Evolutionary conservation across 352 stramenopile species (phyloP), one percentile per base, ranked within the genome.

Genomic region (Pilasporangium apinafurcum): DNA sequence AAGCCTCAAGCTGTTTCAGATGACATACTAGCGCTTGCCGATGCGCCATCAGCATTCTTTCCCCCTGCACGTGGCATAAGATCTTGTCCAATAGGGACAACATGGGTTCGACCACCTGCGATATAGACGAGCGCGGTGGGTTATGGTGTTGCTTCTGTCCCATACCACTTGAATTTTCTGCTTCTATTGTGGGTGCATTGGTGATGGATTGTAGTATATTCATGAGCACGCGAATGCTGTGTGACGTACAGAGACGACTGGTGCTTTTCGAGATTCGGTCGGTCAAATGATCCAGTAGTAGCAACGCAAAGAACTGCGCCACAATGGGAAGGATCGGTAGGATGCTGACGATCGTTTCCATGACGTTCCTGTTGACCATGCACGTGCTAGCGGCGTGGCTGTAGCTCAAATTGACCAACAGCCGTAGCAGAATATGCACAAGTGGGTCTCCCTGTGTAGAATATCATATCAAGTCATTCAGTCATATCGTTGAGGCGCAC

Each of bases 351-450:
- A 60, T 30, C 12, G 37, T 41, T 27, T 56, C 44, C 10, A 35
- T 27, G 3, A 48, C 29, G n/a, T 26, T 28, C 9, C n/a, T 28
- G 9, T 29, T 28, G 20, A 53, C 27, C 17, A 61, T 43, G 22
- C 41, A 30, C 13, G 38, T 26, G 5, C 18, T 16, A 8, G 44
- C 45, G 13, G 9, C 14, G 12, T 25, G 8, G 14, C 43, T 56
- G 27, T 34, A 41, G 41, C 51, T 60, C 28, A 65, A 13, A 24
- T 65, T 43, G 20, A 56, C 18, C 16, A 65, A 37, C 16, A 39
- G 9, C 0, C 34, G 44, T 4, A 55, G 20, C 16, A 38, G 27
- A 5, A 61, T 26, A 24, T 65, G 56, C n/a, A 44, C 45, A n/a
- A 60, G 56, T 28, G 31, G 17, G 14, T 45, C 38, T 3, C 45